Evolutionary conservation across 2,329 filamentous ascomycete genomes (phyloP).

Genomic region (Macrophomina tecta): DNA sequence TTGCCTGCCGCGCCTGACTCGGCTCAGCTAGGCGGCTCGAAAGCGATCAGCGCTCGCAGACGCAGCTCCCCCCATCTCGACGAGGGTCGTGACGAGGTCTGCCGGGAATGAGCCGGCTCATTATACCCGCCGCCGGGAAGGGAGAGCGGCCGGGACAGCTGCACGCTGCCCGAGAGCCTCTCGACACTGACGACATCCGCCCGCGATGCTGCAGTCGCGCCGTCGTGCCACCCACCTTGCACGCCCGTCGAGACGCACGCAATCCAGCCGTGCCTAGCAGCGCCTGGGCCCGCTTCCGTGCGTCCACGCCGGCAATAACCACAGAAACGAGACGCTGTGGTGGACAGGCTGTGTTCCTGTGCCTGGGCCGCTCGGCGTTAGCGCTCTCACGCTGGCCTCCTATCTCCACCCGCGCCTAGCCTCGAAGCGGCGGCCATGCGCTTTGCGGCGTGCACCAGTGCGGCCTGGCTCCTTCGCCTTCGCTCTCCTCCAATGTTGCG

Average conservation of each 20-base stretch:
- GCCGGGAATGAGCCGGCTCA: constrained; percentile 15
- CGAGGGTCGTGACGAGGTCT: constrained; percentile 12
- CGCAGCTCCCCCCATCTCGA: constrained; percentile 18
- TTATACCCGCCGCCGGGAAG: constrained; percentile 17
- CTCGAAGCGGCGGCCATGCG: constrained; percentile 13
- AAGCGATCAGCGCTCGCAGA: constrained; percentile 17
- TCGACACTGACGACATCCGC: not conserved
- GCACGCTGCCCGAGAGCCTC: constrained; percentile 13
- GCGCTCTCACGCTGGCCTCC: constrained; percentile 11
- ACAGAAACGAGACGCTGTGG: not conserved
- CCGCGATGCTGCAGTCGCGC: constrained; percentile 12
- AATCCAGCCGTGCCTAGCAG: constrained; percentile 16
- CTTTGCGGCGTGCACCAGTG: constrained; percentile 13
- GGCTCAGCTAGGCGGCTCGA: constrained; percentile 18
- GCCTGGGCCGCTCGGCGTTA: constrained; percentile 22
- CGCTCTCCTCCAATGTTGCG: constrained; percentile 14
- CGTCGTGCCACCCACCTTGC: constrained; percentile 4
- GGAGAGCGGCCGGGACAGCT: not conserved
- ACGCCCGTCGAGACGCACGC: constrained; percentile 15
- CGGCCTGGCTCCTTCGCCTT: not conserved
- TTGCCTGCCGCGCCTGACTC: constrained; percentile 7
- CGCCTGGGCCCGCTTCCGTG: not conserved
- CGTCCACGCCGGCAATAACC: not conserved
- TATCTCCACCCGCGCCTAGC: constrained; percentile 10
- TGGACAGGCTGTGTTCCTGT: constrained; percentile 7